phyloP scores from a whole-genome alignment of 768 basidiomycete species.

The Kwoniella pini region DNA sequence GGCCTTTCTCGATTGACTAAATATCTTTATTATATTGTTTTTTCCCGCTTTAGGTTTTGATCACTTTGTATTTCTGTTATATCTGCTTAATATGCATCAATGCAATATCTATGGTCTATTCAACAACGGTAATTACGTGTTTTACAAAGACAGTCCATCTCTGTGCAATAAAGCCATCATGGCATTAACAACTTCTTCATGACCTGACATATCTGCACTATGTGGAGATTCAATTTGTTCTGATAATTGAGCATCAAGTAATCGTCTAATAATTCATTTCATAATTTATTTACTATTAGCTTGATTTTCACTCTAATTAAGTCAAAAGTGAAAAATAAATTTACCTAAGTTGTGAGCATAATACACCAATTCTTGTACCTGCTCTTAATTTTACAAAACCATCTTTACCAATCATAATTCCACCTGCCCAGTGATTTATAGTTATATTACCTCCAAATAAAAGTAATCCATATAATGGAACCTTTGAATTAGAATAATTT shows the following conservation, averaged over 20 bases:
- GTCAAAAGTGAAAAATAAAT: slow-evolving; percentile 6
- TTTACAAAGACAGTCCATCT: slow-evolving; percentile 49
- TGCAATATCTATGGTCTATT: no score
- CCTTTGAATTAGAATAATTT: slow-evolving; percentile 58
- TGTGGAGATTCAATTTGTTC: slow-evolving; percentile 63
- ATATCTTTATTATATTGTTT: no score
- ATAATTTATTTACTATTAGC: no score
- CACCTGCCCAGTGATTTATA: slow-evolving; percentile 79
- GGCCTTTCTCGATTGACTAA: no score
- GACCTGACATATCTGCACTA: slow-evolving; percentile 58
- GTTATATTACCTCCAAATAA: slow-evolving; percentile 79
- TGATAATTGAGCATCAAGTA: slow-evolving; percentile 70
- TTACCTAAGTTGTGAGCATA: slow-evolving; percentile 82
- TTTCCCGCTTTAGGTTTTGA: no score
- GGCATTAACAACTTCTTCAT: slow-evolving; percentile 60
- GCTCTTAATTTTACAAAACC: slow-evolving; percentile 67
- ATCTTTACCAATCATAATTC: slow-evolving; percentile 62
- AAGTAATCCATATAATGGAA: slow-evolving; percentile 82
- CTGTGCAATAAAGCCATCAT: slow-evolving; percentile 57
- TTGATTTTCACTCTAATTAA: no score
- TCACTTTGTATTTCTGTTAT: no score
- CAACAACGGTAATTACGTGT: no score
- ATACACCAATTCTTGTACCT: slow-evolving; percentile 85
- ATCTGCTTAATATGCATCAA: no score
- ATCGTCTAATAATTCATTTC: slow-evolving; percentile 64